These are phyloP conservation scores for Eucalyptus sp. DNA, from an alignment of 345 rosid genomes.

Conservation along the genomic window DNA sequence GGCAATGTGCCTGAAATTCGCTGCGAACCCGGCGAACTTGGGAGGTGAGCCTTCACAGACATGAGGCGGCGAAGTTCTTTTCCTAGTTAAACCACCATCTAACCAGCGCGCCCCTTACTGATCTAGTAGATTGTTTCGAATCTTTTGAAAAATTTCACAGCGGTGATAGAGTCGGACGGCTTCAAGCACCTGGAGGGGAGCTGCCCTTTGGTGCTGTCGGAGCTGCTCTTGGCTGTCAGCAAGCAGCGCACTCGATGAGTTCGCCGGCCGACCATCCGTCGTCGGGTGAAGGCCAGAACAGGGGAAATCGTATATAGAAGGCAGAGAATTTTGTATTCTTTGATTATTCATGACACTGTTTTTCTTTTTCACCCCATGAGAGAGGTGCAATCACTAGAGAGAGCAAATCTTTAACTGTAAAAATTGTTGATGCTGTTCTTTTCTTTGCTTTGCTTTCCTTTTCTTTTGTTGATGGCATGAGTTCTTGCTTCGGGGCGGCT, in stretches of 20 bases:
- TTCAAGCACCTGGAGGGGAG: slow-evolving; percentile 52
- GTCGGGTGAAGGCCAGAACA: not conserved
- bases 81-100: not conserved
- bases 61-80: not conserved
- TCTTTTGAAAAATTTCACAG: slow-evolving; percentile 12
- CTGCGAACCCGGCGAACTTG: slow-evolving; percentile 44
- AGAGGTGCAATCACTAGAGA: not conserved
- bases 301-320: not conserved
- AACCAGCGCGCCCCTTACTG: not conserved
- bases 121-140: not conserved
- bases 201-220: slow-evolving; percentile 45
- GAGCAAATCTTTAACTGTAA: not conserved
- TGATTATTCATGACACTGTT: not conserved
- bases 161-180: slow-evolving; percentile 79
- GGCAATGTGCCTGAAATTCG: slow-evolving; percentile 61
- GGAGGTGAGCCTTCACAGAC: slow-evolving; percentile 21
- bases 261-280: not conserved
- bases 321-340: not conserved
- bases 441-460: too few species aligned
- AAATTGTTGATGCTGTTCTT: not conserved
- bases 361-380: not conserved
- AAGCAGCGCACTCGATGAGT: not conserved
- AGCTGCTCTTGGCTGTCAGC: slow-evolving; percentile 14
- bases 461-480: not conserved
- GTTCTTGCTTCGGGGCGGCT: not conserved